Conservation (phyloP, 2,329 filamentous ascomycete species). For the Fusarium sp. region DNA sequence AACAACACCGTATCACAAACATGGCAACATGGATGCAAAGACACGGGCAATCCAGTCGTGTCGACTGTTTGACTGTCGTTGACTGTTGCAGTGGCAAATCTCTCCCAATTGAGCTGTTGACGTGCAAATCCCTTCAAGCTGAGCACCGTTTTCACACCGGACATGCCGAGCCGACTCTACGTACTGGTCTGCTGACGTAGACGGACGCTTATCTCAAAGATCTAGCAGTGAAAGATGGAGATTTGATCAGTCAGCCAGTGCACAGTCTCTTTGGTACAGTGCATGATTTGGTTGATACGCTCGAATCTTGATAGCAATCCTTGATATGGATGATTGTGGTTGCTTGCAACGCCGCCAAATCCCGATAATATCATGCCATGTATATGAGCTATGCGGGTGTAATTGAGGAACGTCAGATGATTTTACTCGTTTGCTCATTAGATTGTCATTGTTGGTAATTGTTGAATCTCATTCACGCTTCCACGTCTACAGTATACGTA, state of each 20-base stretch:
- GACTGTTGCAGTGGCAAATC: constrained; percentile 29
- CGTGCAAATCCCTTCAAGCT: constrained; percentile 31
- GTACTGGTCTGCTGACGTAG: constrained; percentile 7
- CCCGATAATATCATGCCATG: constrained; percentile 35
- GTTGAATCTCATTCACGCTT: constrained; percentile 18
- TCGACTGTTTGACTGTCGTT: neutral
- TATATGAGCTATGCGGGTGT: neutral
- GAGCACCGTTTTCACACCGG: constrained; percentile 25
- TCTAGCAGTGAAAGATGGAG: constrained; percentile 10
- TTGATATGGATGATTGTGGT: constrained; percentile 16
- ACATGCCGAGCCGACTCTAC: constrained; percentile 24
- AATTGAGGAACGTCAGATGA: constrained; percentile 17
- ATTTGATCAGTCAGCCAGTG: neutral
- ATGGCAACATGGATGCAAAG: neutral
- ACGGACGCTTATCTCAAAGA: constrained; percentile 39
- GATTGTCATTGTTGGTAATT: constrained; percentile 8
- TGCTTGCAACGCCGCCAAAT: constrained; percentile 16
- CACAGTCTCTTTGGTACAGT: constrained; percentile 9
- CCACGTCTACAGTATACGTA: neutral
- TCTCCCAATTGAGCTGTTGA: constrained; percentile 17
- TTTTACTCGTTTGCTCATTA: neutral
- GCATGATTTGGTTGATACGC: constrained; percentile 17
- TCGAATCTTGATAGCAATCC: constrained; percentile 1
- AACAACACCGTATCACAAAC: neutral
- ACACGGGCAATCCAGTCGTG: constrained; percentile 1